A percentile compares a stretch with the other conserved stretches of the same genome.
phyloP scores from a whole-genome alignment of 148 eudicot species.

The Dysphania ambrosioides region DNA sequence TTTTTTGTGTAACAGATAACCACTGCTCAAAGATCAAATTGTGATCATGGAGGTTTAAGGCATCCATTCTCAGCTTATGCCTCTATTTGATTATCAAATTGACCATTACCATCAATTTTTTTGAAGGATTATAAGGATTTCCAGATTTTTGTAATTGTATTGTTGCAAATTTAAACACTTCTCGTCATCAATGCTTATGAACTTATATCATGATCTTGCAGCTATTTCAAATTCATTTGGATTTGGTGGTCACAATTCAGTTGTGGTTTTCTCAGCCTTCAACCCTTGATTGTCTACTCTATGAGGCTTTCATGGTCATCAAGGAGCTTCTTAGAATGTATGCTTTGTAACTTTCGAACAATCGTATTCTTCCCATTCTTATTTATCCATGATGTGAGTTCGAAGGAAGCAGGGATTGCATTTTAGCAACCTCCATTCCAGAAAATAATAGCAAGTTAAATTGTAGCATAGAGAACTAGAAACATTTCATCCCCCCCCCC shows the following conservation, averaged over 20 bases:
- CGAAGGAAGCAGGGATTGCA: neutral
- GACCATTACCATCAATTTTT: too few relatives aligned
- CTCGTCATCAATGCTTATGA: neutral
- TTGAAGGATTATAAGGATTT: too few relatives aligned
- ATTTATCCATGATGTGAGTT: slow-evolving; percentile 15
- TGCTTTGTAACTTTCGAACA: slow-evolving; percentile 12
- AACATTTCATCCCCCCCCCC: neutral
- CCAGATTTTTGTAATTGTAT: too few relatives aligned
- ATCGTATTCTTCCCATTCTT: slow-evolving; percentile 18
- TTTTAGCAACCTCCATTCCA: neutral
- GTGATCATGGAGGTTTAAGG: too few relatives aligned
- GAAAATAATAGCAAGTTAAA: slow-evolving; percentile 18
- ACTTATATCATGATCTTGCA: slow-evolving; percentile 34
- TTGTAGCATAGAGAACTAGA: slow-evolving; percentile 28
- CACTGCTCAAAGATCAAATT: too few relatives aligned
- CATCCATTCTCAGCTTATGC: too few relatives aligned
- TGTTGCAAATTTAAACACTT: too few relatives aligned
- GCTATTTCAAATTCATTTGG: slow-evolving; percentile 98
- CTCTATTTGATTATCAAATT: too few relatives aligned
- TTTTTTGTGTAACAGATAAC: too few relatives aligned
- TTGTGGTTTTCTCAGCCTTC: slow-evolving; percentile 88
- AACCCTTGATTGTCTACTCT: slow-evolving; percentile 49
- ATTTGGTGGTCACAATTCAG: slow-evolving; percentile 97
- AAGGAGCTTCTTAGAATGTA: slow-evolving; percentile 7
- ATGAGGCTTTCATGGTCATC: slow-evolving; percentile 9